phyloP scores from a whole-genome alignment of 176 grass and related monocot species.

The Rhipidocladum racemiflorum region DNA sequence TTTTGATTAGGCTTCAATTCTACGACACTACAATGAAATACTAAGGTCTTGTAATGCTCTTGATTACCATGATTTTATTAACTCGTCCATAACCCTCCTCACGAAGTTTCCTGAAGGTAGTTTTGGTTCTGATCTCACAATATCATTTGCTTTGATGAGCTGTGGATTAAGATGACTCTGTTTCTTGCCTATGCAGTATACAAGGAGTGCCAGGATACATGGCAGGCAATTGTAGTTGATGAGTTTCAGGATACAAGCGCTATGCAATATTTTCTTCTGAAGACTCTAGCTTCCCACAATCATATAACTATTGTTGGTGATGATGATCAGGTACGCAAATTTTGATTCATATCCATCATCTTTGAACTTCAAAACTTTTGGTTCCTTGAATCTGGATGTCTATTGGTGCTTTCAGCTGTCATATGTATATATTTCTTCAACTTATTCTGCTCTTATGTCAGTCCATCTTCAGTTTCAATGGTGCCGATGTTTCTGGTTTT shows the following conservation, averaged over 20 bases:
- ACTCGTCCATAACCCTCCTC: constrained; percentile 74
- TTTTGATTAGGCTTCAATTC: constrained; percentile 66
- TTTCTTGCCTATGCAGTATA: constrained; percentile 55
- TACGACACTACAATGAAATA: constrained; percentile 79
- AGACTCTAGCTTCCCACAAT: constrained; percentile 75
- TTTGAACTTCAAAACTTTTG: constrained; percentile 18
- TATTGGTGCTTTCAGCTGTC: constrained; percentile 18
- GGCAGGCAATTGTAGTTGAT: constrained; percentile 85
- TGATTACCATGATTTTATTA: constrained; percentile 98
- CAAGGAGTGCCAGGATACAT: constrained; percentile 69
- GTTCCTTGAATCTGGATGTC: constrained; percentile 11
- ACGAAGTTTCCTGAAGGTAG: constrained; percentile 82
- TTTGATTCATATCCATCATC: constrained; percentile 31
- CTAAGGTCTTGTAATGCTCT: constrained; percentile 85
- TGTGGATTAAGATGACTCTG: constrained; percentile 9
- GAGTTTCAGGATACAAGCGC: constrained; percentile 99
- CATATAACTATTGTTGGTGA: constrained; percentile 91
- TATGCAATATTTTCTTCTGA: constrained; percentile 89
- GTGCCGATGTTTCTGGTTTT: constrained; percentile 85
- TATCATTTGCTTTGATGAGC: constrained; percentile 11
- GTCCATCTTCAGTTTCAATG: constrained; percentile 99
- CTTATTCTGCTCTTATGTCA: constrained; percentile 44
- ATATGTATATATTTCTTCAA: constrained; percentile 5
- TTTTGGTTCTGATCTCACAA: constrained; percentile 10
- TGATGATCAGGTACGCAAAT: constrained; percentile 77